Percentiles rank a stretch among this genome's conserved stretches.
Conservation (phyloP, 2,329 filamentous ascomycete species). For the Penicillium paneum region DNA sequence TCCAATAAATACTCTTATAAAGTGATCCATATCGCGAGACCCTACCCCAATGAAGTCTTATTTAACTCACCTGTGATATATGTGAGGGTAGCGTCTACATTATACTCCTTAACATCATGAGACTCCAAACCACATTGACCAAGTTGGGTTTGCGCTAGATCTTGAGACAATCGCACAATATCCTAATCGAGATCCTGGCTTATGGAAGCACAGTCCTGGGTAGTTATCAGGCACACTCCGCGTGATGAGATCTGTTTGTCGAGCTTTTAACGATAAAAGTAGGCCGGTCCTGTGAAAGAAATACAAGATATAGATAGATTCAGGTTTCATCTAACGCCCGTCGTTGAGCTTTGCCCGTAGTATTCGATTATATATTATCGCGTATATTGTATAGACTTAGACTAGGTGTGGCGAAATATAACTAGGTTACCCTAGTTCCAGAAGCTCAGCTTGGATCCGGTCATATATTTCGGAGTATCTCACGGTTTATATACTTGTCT, state of each 20-base stretch:
- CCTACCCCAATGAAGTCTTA: not conserved
- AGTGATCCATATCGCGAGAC: not conserved
- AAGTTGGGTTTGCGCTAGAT: not conserved
- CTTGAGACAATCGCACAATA: not conserved
- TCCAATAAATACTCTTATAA: not conserved
- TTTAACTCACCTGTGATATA: not conserved
- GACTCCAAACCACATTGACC: not conserved
- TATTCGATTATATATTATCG: not conserved
- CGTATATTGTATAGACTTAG: not conserved
- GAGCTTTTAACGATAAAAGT: not conserved
- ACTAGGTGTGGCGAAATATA: not conserved
- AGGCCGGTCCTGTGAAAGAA: not conserved
- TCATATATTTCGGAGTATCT: not conserved
- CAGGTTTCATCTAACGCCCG: not conserved
- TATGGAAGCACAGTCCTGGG: not conserved
- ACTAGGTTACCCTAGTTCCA: not conserved
- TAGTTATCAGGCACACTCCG: not conserved
- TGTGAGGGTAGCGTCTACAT: not conserved
- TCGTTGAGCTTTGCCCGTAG: not conserved
- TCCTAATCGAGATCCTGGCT: not conserved
- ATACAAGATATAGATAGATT: not conserved
- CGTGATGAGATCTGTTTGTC: not conserved
- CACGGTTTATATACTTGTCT: not conserved
- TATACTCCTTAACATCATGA: not conserved
- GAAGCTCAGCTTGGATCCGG: not conserved